Conservation (phyloP, 1,139 yeast genomes). For the Blastobotrys serpentis region DNA sequence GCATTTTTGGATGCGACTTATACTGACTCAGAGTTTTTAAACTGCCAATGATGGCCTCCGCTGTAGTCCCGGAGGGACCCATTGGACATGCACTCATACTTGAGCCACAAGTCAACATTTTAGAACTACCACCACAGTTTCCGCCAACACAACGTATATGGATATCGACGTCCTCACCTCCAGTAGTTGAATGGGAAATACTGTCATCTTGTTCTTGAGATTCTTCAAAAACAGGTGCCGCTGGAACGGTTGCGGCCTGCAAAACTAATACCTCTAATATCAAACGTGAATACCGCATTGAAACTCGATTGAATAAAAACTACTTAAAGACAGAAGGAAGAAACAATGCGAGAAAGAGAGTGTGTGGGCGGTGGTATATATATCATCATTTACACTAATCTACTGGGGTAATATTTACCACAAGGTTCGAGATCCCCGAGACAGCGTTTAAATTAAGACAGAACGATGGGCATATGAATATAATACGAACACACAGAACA, state of each 20-base stretch:
- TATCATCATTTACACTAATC: background rate
- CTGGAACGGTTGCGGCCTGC: slow-evolving; percentile 4
- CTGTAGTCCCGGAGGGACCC: background rate
- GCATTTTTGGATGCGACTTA: background rate
- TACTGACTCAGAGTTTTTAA: background rate
- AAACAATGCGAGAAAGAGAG: background rate
- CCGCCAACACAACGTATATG: background rate
- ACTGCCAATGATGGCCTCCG: background rate
- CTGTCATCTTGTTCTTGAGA: too few relatives aligned
- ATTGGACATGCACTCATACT: background rate
- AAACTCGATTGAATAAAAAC: background rate
- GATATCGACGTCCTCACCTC: background rate
- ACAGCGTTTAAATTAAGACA: slow-evolving; percentile 1
- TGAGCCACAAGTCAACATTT: background rate
- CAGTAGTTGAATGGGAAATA: too few relatives aligned
- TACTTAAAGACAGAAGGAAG: background rate
- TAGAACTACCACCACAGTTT: slow-evolving; percentile 3
- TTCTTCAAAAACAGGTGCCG: background rate
- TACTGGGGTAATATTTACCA: too few relatives aligned
- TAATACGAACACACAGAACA: slow-evolving; percentile 1
- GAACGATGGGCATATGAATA: background rate
- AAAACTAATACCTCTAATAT: background rate
- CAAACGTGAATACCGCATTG: slow-evolving; percentile 2
- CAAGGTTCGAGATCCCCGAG: background rate
- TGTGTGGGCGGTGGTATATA: background rate